phyloP scores from a whole-genome alignment of 2,329 filamentous ascomycete genomes.

The Mollisia scopiformis region DNA sequence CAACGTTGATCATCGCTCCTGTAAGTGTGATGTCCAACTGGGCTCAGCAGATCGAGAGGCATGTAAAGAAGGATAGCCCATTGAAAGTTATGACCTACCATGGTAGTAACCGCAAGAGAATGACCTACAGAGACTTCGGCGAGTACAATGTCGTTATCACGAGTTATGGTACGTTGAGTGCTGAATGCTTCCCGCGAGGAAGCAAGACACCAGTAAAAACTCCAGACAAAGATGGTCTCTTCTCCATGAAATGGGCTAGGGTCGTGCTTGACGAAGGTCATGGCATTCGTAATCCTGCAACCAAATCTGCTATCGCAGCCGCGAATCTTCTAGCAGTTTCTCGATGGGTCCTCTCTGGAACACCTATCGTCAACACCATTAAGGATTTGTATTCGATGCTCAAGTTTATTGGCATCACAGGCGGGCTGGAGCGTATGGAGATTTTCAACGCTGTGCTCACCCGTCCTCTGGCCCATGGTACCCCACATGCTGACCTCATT shows the following conservation, averaged over 20 bases:
- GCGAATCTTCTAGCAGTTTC: conserved; percentile 69
- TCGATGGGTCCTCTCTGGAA: conserved; percentile 80
- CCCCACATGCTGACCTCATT: conserved; percentile 61
- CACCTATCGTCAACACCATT: conserved; percentile 81
- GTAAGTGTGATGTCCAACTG: conserved; percentile 91
- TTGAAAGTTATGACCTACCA: conserved; percentile 78
- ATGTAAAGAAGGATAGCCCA: conserved; percentile 65
- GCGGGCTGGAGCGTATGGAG: conserved; percentile 72
- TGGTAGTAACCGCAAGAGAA: conserved; percentile 60
- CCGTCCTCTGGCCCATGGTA: conserved; percentile 64
- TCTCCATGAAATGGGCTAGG: conserved; percentile 73
- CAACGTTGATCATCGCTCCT: conserved; percentile 80
- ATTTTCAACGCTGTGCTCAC: conserved; percentile 76
- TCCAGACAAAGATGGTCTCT: conserved; percentile 52
- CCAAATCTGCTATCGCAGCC: conserved; percentile 72
- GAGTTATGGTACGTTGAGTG: conserved; percentile 77
- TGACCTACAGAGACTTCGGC: conserved; percentile 56
- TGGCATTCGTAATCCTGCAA: conserved; percentile 75
- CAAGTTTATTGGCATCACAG: conserved; percentile 75
- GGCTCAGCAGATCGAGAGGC: conserved; percentile 76
- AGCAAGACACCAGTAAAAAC: conserved; percentile 45
- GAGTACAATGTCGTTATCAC: conserved; percentile 80
- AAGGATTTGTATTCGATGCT: conserved; percentile 81
- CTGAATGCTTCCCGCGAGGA: conserved; percentile 59
- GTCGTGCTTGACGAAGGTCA: conserved; percentile 86